Percentiles rank a stretch among this genome's conserved stretches.
Conservation (phyloP, 83 land plant species). For the Thuja plicata region DNA sequence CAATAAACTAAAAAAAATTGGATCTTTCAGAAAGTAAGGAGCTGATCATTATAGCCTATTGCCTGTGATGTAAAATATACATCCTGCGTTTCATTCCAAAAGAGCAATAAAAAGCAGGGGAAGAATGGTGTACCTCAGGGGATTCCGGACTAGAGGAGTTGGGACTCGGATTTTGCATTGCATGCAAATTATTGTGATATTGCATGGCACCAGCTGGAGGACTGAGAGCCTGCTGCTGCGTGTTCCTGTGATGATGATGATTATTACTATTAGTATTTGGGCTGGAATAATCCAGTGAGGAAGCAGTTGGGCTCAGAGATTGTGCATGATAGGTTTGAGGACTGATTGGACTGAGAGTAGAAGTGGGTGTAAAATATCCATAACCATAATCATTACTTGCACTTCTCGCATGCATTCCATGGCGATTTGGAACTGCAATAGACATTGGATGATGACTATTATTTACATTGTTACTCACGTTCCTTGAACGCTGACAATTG, state of each 20-base stretch:
- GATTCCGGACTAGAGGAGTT: not conserved
- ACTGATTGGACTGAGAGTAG: not conserved
- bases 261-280: not conserved
- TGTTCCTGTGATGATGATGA: not conserved
- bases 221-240: not conserved
- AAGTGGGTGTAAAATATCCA: not conserved
- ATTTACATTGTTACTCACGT: not conserved
- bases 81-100: not conserved
- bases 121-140: not conserved
- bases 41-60: not conserved
- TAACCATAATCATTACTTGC: not conserved
- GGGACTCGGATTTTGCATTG: not conserved
- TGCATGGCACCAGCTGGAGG: not conserved
- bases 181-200: not conserved
- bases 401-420: constrained; percentile 6
- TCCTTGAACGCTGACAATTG: constrained; percentile 15
- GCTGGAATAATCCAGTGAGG: not conserved
- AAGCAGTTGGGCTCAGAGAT: not conserved
- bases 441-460: not conserved
- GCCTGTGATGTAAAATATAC: no score
- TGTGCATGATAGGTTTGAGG: not conserved
- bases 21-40: not conserved
- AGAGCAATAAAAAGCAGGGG: not conserved
- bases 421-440: not conserved
- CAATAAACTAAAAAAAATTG: not conserved